A percentile compares a stretch with the other conserved stretches of the same genome.
phyloP scores from a whole-genome alignment of 73 alveolate genomes.

The Tetrahymena borealis region DNA sequence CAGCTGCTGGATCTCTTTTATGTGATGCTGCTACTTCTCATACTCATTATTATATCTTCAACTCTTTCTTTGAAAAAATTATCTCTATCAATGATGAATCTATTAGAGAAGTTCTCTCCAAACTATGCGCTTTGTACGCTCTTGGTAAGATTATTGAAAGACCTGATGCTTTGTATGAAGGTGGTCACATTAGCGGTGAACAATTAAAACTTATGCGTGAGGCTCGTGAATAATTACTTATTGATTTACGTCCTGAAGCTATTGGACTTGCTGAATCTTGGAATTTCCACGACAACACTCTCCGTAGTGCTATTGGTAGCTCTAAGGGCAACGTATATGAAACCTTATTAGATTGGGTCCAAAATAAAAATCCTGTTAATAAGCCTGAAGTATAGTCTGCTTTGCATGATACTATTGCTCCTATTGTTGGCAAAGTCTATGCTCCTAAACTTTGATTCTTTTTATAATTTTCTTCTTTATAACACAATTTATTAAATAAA shows the following conservation, averaged over 20 bases:
- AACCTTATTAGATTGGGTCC: constrained; percentile 34
- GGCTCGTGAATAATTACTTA: constrained; percentile 21
- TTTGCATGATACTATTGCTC: neutral
- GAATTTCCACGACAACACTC: constrained; percentile 10
- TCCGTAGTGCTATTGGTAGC: constrained; percentile 35
- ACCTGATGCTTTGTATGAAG: constrained; percentile 30
- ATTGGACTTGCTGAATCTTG: constrained; percentile 15
- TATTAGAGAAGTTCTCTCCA: constrained; percentile 33
- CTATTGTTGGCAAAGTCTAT: neutral
- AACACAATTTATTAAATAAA: neutral
- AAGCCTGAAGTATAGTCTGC: constrained; percentile 14
- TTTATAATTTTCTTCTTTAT: neutral
- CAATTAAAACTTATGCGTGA: constrained; percentile 11
- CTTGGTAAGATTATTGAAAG: constrained; percentile 21
- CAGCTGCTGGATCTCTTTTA: constrained; percentile 18
- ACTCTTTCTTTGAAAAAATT: constrained; percentile 19
- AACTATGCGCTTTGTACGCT: constrained; percentile 32
- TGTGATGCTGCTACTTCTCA: constrained; percentile 40
- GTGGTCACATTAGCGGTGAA: constrained; percentile 31
- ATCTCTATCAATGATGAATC: constrained; percentile 4
- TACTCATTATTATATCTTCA: constrained; percentile 27
- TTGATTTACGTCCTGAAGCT: constrained; percentile 16
- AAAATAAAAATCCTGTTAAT: constrained; percentile 26
- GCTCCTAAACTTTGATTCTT: neutral
- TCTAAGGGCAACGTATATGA: constrained; percentile 34